These are phyloP conservation scores for Venturia aucupariae DNA, from an alignment of 2,329 filamentous ascomycete genomes.

Conservation along the genomic window DNA sequence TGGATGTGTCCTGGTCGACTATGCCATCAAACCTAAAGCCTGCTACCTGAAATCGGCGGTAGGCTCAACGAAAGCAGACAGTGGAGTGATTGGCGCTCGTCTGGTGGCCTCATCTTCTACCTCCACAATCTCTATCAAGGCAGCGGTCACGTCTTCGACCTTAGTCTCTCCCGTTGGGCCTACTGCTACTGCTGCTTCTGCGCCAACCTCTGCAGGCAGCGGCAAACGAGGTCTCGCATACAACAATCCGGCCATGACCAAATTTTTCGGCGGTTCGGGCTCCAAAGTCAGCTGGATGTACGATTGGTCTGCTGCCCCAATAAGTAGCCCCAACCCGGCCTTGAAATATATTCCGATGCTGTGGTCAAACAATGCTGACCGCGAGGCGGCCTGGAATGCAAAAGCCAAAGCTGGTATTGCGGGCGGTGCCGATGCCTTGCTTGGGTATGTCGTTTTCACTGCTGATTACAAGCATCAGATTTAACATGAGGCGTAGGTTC, in stretches of 20 bases:
- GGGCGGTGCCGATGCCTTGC: constrained; percentile 19
- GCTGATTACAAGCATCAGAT: neutral
- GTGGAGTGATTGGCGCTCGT: too few species aligned
- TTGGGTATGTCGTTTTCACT: constrained; percentile 14
- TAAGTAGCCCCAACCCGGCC: constrained; percentile 31
- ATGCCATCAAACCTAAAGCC: too few species aligned
- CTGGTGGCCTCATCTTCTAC: too few species aligned
- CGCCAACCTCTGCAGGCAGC: neutral
- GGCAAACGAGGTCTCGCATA: constrained; percentile 60
- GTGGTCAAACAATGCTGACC: constrained; percentile 16
- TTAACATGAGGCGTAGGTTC: constrained; percentile 17
- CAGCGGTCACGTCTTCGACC: too few species aligned
- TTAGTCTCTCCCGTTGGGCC: too few species aligned
- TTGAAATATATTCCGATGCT: constrained; percentile 59
- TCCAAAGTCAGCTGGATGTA: constrained; percentile 50
- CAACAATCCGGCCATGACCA: constrained; percentile 49
- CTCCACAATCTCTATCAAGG: too few species aligned
- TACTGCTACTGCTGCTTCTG: neutral
- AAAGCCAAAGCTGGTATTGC: constrained; percentile 19
- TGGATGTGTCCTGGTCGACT: too few species aligned
- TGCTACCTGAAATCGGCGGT: too few species aligned
- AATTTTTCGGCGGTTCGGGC: constrained; percentile 38
- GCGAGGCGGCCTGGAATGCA: constrained; percentile 18
- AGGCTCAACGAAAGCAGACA: too few species aligned
- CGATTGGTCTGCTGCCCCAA: constrained; percentile 54